Evolutionary conservation across 345 rosid genomes (phyloP), one percentile per base, ranked within the genome.

Genomic region (Eucalyptus decipiens): DNA sequence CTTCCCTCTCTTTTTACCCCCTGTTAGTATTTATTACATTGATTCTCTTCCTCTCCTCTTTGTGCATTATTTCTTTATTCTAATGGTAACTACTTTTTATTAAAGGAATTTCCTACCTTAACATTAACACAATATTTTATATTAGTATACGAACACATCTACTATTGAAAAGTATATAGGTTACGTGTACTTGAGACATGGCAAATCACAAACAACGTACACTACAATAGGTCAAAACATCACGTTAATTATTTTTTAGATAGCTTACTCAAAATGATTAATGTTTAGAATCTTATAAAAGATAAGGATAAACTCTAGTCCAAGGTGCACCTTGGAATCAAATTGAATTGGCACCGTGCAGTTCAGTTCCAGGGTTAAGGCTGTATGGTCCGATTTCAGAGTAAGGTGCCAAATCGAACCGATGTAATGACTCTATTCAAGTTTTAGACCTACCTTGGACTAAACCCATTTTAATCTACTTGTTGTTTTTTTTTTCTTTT

Each of bases 351-450:
- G 2, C 5, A 67, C 7, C 0, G 2, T 4, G 80, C 1, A 18
- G 0, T 8, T 18, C 12, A 0, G 0, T 32, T 32, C 21, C 0
- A 32, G 0, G 40, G 3, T 16, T 52, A 52, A 52, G 58, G 11
- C 11, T 2, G 1, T 52, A 2, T 0, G 1, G 26, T 8, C 11
- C 12, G 0, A 13, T 67, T 67, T 34, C 3, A 16, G 0, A 3
- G 1, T 16, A 2, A 67, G 40, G 80, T 16, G 42, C 40, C 9
- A 0, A 67, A 67, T 9, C 4, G 0, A 32, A 67, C 2, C 1
- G 0, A 6, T 3, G 0, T 2, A 67, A 2, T 3, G 11, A 67
- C 40, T 67, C 21, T 0, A 15, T 67, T n/a, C 1, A 3, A 18
- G 16, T 67, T 1, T 8, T 67, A n/a, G 11, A 67, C 40, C 80